Evolutionary conservation across 441 rosid genomes (phyloP).

Genomic region (Erodium moschatum): DNA sequence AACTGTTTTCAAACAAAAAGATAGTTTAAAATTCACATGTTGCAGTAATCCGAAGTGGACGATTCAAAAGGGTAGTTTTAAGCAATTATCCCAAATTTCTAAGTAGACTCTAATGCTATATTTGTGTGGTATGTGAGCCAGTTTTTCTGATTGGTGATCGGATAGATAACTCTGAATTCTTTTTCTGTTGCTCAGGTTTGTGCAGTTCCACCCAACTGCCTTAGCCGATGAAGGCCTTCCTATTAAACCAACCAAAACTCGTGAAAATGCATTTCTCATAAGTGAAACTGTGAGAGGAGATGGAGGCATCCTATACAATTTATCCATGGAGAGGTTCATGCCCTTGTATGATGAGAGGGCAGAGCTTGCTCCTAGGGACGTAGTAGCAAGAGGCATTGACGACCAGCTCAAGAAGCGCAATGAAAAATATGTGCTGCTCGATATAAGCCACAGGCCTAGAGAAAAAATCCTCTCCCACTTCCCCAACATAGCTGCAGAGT

Average conservation of each 20-base stretch:
- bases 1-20: no score
- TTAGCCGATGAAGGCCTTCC: conserved; percentile 95
- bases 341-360: conserved; percentile 72
- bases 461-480: conserved; percentile 82
- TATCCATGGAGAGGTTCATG: conserved; percentile 79
- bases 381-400: conserved; percentile 93
- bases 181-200: conserved; percentile 48
- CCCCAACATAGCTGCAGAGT: conserved; percentile 85
- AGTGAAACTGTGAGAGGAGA: conserved; percentile 96
- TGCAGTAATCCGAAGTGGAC: no score
- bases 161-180: conserved; percentile 13
- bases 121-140: no score
- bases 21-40: no score
- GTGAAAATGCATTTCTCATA: conserved; percentile 82
- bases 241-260: conserved; percentile 41
- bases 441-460: conserved; percentile 73
- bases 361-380: conserved; percentile 96
- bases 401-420: conserved; percentile 77
- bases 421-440: conserved; percentile 75
- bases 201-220: conserved; percentile 97
- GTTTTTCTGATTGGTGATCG: neutral
- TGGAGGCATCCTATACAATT: conserved; percentile 85
- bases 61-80: no score
- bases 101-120: no score
- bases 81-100: no score